Evolutionary conservation across 805 yeast genomes (phyloP), one percentile per base, ranked within the genome.

Genomic region (Zygoascus bituminiphila): DNA sequence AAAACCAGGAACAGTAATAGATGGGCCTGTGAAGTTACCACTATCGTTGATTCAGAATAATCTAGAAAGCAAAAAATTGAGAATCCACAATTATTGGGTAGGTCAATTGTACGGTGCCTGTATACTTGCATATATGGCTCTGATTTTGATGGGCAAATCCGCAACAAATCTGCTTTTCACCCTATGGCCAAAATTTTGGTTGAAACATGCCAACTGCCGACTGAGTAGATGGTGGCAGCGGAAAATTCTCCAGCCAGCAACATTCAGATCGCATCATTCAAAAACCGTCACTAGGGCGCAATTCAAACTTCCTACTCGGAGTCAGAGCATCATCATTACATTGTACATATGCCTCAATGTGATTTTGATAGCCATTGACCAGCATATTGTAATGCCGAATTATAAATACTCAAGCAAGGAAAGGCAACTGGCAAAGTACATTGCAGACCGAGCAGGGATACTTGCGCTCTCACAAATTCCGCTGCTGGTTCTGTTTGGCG

Each of bases 401-500:
- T 44, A 37, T n/a, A 35, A 45, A 14, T 35, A 20, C 36, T 23
- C 46, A 2, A 29, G 38, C n/a, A 45, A n/a, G 21, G 6, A 21
- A 39, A 45, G 59, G 35, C 61, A 51, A 26, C 26, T 48, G 17
- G 49, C 59, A 19, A 69, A 68, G 51, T 66, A 69, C 2, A 44
- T 71, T 3, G 72, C 63, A 45, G 47, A 46, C 5, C 39, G 57
- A 14, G 61, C 57, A 43, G 29, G 47, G 3, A 45, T 46, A 15
- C 4, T 53, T 9, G 45, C 51, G 1, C 21, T 74, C 48, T 20
- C 38, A 12, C 64, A 76, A 58, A 48, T 68, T 1, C 63, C 61
- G 10, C 53, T 61, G 39, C 44, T 58, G 2, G 79, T 82, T 65
- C 65, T 75, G 50, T 91, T 84, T 66, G 80, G 73, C 4, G 82